Evolutionary conservation across 2,329 filamentous ascomycete species (phyloP).

Genomic region (Apiospora aurea): DNA sequence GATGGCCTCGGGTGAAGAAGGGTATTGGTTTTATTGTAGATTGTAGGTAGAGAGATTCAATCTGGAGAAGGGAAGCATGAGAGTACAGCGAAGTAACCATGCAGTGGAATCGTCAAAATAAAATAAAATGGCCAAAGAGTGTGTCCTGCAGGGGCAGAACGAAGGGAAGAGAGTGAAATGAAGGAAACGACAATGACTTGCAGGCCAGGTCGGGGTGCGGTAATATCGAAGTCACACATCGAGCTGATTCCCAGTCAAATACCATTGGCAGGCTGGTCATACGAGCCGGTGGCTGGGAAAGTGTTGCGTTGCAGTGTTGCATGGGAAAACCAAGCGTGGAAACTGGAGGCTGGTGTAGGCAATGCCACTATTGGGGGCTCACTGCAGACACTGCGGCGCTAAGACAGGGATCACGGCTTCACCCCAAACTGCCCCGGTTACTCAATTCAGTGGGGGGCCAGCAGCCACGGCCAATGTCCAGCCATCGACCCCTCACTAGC

Average conservation of each 20-base stretch:
- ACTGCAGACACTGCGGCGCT: background rate
- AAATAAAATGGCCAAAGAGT: background rate
- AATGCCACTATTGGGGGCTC: conserved; percentile 7
- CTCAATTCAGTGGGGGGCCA: conserved; percentile 10
- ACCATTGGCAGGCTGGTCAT: conserved; percentile 19
- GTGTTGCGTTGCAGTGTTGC: conserved; percentile 14
- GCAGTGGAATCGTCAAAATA: background rate
- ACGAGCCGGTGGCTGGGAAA: conserved; percentile 21
- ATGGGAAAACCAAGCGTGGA: conserved; percentile 16
- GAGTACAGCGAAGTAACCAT: background rate
- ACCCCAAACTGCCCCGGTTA: conserved; percentile 22
- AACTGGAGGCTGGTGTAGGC: conserved; percentile 18
- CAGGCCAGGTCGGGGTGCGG: conserved; percentile 8
- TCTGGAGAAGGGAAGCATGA: background rate
- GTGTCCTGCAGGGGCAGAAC: conserved; percentile 20
- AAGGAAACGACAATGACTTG: conserved; percentile 1
- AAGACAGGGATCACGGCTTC: conserved; percentile 15
- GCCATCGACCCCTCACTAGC: conserved; percentile 8
- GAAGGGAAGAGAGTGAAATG: background rate
- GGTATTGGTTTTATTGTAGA: background rate
- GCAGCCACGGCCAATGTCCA: background rate
- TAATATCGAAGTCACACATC: conserved; percentile 7
- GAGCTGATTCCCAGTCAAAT: conserved; percentile 3
- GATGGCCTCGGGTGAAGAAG: background rate
- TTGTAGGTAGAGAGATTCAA: background rate